Evolutionary conservation across 2,329 filamentous ascomycete species (phyloP).

Genomic region (Diaporthe sp.): DNA sequence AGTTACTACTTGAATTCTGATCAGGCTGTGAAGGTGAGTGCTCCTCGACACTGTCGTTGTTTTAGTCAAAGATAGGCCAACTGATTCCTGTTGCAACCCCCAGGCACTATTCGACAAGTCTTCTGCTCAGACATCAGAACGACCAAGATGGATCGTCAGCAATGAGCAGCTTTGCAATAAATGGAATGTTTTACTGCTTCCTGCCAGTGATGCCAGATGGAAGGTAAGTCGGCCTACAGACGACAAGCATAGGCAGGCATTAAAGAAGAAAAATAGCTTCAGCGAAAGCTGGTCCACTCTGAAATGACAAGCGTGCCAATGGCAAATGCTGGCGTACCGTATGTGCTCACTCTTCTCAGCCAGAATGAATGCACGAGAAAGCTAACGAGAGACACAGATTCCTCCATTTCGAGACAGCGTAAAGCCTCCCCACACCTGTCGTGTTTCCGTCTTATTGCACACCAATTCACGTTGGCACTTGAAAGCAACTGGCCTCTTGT

Average conservation of each 20-base stretch:
- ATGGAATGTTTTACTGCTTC: constrained; percentile 17
- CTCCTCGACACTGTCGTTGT: neutral
- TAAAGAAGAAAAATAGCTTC: neutral
- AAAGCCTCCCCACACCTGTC: neutral
- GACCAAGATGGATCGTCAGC: constrained; percentile 14
- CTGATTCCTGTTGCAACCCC: neutral
- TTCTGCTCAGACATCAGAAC: constrained; percentile 18
- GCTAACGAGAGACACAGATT: neutral
- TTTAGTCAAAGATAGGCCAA: neutral
- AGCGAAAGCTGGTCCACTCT: constrained; percentile 3
- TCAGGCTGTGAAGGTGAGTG: constrained; percentile 8
- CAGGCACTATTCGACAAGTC: constrained; percentile 21
- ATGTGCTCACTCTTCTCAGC: neutral
- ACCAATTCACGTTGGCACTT: neutral
- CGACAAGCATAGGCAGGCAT: neutral
- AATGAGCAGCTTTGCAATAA: constrained; percentile 20
- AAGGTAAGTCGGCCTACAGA: neutral
- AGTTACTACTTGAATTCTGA: constrained; percentile 19
- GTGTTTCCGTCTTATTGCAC: neutral
- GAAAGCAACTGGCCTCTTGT: neutral
- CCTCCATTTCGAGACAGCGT: constrained; percentile 17
- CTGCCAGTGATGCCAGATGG: constrained; percentile 18
- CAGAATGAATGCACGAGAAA: neutral
- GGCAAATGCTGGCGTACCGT: constrained; percentile 1
- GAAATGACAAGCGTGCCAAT: constrained; percentile 15